Base-by-base conservation (phyloP, 306 rosid species). In the Vigna reflexopilosa region DNA sequence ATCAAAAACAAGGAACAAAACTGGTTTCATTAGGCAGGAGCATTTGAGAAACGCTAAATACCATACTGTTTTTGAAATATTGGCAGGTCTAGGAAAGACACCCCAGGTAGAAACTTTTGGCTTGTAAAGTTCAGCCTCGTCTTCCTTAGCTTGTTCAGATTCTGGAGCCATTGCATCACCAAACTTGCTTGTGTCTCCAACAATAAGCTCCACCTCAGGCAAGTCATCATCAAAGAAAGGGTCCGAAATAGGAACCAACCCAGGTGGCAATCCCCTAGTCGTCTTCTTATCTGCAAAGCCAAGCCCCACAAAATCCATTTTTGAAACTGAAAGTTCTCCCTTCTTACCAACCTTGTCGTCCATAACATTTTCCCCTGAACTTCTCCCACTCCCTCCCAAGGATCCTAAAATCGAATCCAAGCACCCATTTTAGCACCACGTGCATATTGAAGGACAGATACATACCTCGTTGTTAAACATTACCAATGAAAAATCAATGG, bases 21-120 rank as follows among this genome's bases (percentile, higher is more conserved):
- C 32, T 38, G 58, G 63, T 77, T 52, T 34, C n/a, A 65, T 40
- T 24, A 6, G 42, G 50, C 55, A 82, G 44, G 66, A 78, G 44
- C 74, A 61, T 20, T 36, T 8, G 15, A 68, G 12, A 82, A 82
- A 77, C 20, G 57, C 36, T 6, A 63, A 75, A 78, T 15, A 67
- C 15, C 87, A 73, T 88, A 94, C 98, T 82, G 93, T 87, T 84
- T 88, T 92, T 5, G 98, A 94, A 78, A 94, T 94, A 77, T 94
- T 83, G 84, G 75, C 72, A 3, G 98, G 98, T 76, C 98, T 89
- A 48, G 98, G 98, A 89, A 94, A 94, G 79, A 89, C 94, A 76
- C 97, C 97, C 98, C 98, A 92, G 3, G 97, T 85, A 62, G 98
- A 90, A 81, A 92, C 97, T 86, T 87, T 90, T 30, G 97, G 97